Percentiles rank a stretch among this genome's conserved stretches.
Evolutionary conservation across 495 filamentous ascomycete genomes (phyloP).

Genomic region (Penicillium silybi): DNA sequence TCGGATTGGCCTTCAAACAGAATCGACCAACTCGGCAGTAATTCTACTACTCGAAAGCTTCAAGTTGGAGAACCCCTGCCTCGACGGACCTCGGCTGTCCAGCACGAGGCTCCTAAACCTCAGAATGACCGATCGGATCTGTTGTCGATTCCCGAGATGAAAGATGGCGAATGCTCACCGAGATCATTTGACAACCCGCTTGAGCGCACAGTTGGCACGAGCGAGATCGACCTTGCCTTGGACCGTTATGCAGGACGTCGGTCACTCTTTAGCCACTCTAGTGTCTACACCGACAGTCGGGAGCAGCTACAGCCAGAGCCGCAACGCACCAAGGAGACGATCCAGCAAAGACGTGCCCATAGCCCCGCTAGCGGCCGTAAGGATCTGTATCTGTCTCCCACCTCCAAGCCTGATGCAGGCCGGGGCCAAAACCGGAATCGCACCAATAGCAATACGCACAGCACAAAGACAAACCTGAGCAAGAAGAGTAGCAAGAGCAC

Average conservation of each 20-base stretch:
- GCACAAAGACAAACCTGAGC: constrained; percentile 22
- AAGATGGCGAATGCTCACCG: constrained; percentile 19
- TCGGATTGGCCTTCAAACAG: constrained; percentile 25
- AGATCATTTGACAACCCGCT: constrained; percentile 20
- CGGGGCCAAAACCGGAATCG: constrained; percentile 1
- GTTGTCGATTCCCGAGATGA: constrained; percentile 20
- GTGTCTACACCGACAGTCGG: constrained; percentile 21
- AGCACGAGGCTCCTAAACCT: constrained; percentile 7
- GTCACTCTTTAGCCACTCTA: constrained; percentile 23
- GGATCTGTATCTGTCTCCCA: constrained; percentile 22
- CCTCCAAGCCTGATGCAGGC: neutral
- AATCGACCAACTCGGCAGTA: constrained; percentile 10
- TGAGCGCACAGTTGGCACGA: constrained; percentile 34
- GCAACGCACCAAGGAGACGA: constrained; percentile 16
- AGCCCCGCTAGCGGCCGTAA: constrained; percentile 19
- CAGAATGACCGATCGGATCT: constrained; percentile 16
- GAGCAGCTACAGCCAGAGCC: constrained; percentile 24
- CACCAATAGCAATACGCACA: constrained; percentile 13
- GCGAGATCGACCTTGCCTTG: constrained; percentile 38
- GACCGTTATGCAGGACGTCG: constrained; percentile 29
- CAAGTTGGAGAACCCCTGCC: constrained; percentile 25
- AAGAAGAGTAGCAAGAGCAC: constrained; percentile 44
- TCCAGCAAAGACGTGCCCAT: constrained; percentile 15
- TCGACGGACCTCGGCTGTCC: constrained; percentile 9
- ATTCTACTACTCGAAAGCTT: constrained; percentile 17